Base-by-base conservation (phyloP, 441 rosid genomes). In the Adansonia grandidieri region DNA sequence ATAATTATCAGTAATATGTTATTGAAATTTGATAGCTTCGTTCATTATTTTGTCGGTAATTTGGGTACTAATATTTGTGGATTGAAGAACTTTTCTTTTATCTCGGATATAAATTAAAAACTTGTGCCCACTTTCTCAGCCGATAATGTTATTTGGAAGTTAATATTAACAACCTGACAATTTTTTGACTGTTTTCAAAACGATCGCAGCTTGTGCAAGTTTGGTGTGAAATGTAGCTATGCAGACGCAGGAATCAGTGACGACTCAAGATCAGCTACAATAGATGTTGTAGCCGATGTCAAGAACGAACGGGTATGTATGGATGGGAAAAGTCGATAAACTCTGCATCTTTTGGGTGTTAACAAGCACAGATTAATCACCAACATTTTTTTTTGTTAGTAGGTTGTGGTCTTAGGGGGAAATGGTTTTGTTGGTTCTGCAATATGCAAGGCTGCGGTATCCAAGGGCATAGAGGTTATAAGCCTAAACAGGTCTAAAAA, bases 361-460 rank as follows among this genome's bases (percentile, higher is more conserved):
- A 72, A 37, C 50, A 11, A 65, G 48, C 44, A 11, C 19, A 20
- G 32, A 14, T 71, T 78, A 74, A 70, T 81, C 15, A 76, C 48
- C 73, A 51, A n/a, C 56, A 71, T 83, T 70, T 15, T 77, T 81
- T 81, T 60, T 76, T 62, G 65, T 73, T 66, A 54, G 78, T 91
- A 92, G 99, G 87, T 95, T 86, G 96, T 95, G 19, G 99, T 95
- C 76, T 74, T 95, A 37, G 99, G 99, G 80, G 97, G 98, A 82
- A 93, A 74, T 65, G 98, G 99, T 71, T 95, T 91, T 78, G 98
- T 92, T 82, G 99, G 98, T 71, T 93, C 98, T 78, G 93, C 98
- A 68, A 88, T 95, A 45, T 95, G 98, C 80, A 95, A 92, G 88
- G 94, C 93, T 80, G 95, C 97, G 60, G 91, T 93, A 65, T 89